Conservation (phyloP, 768 basidiomycete genomes). For the Cystofilobasidium macerans region DNA sequence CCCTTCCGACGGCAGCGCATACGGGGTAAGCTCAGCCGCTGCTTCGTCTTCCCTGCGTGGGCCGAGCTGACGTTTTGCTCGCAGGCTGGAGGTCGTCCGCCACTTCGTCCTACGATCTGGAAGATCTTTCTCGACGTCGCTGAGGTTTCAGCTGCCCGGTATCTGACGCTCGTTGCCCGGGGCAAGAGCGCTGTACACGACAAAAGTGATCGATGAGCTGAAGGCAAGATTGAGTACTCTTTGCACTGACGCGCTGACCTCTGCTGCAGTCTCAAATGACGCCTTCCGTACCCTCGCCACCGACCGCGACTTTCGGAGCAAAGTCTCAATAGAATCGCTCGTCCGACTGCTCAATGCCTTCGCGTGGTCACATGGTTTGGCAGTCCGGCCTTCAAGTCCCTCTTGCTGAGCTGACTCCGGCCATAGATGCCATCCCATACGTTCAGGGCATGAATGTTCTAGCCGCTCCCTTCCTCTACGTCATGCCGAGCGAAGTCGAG, state of each 20-base stretch:
- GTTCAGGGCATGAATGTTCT: slow-evolving; percentile 99
- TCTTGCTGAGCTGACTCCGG: too few relatives aligned
- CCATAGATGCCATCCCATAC: slow-evolving; percentile 58
- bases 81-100: slow-evolving; percentile 15
- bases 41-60: not conserved
- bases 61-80: not conserved
- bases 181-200: slow-evolving; percentile 36
- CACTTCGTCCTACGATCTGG: slow-evolving; percentile 86
- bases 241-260: slow-evolving; percentile 38
- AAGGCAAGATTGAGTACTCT: too few relatives aligned
- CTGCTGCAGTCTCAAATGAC: slow-evolving; percentile 24
- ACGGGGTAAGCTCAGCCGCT: slow-evolving; percentile 2
- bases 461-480: slow-evolving; percentile 93
- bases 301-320: slow-evolving; percentile 93
- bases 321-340: slow-evolving; percentile 92
- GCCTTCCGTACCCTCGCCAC: slow-evolving; percentile 72
- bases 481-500: slow-evolving; percentile 94
- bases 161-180: slow-evolving; percentile 34
- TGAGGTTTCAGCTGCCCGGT: slow-evolving; percentile 57
- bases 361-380: slow-evolving; percentile 78
- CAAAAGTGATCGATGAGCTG: too few relatives aligned
- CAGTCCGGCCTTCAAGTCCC: not conserved
- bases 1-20: not conserved
- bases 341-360: slow-evolving; percentile 94
- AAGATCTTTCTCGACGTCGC: slow-evolving; percentile 79